These are phyloP conservation scores for Agastache rugosa DNA, from an alignment of 257 asterid species.

Conservation along the genomic window DNA sequence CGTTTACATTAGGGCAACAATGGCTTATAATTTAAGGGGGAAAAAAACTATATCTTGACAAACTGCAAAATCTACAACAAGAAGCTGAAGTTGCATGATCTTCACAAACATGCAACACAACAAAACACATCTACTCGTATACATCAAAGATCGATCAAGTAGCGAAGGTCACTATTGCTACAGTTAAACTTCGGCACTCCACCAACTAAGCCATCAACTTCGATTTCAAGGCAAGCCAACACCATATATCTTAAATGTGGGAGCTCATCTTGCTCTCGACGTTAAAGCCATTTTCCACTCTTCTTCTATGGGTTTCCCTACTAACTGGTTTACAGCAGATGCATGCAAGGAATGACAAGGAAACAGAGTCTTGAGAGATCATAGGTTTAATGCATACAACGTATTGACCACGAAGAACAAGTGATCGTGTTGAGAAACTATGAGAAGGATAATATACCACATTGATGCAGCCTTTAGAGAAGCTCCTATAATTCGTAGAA, in stretches of 20 bases:
- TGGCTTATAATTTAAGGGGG: neutral
- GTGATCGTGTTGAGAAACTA: neutral
- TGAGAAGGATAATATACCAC: slow-evolving; percentile 14
- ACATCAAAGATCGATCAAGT: neutral
- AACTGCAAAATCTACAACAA: neutral
- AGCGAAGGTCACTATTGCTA: slow-evolving; percentile 3
- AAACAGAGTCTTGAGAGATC: neutral
- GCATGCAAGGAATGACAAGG: neutral
- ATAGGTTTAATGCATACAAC: neutral
- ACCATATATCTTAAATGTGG: neutral
- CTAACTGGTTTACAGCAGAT: neutral
- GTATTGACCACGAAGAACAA: slow-evolving; percentile 8
- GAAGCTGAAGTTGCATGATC: slow-evolving; percentile 19
- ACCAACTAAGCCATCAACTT: slow-evolving; percentile 16
- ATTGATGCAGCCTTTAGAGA: slow-evolving; percentile 1
- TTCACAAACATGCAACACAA: slow-evolving; percentile 17
- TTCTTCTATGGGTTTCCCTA: neutral
- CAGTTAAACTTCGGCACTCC: neutral
- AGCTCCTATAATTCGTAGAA: slow-evolving; percentile 59
- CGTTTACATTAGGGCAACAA: neutral
- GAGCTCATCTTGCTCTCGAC: slow-evolving; percentile 20
- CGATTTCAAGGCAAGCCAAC: slow-evolving; percentile 35
- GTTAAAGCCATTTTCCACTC: slow-evolving; percentile 18
- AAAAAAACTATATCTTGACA: neutral
- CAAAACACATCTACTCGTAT: neutral